Conservation (phyloP, 331 rosid species). For the Rosa hybrid region DNA sequence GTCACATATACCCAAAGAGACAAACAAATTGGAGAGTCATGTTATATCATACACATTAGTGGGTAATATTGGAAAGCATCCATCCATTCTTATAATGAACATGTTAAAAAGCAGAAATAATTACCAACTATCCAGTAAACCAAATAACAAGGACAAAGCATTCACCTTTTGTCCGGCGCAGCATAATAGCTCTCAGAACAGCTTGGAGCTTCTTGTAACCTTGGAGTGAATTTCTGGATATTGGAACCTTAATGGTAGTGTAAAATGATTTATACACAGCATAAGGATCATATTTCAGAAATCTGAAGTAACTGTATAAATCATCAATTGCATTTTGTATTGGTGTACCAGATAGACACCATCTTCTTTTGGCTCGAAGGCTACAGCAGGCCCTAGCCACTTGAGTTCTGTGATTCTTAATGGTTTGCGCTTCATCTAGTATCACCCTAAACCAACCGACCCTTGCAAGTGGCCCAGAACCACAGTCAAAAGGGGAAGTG, state of each 20-base stretch:
- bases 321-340: slow-evolving; percentile 95
- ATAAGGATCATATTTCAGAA: slow-evolving; percentile 94
- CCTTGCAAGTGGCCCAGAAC: slow-evolving; percentile 80
- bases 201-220: slow-evolving; percentile 99
- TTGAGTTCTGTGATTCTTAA: slow-evolving; percentile 97
- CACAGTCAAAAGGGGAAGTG: slow-evolving; percentile 52
- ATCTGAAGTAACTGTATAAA: slow-evolving; percentile 93
- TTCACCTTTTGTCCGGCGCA: slow-evolving; percentile 97
- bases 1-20: neutral
- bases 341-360: slow-evolving; percentile 99
- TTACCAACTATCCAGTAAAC: neutral
- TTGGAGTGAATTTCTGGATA: slow-evolving; percentile 78
- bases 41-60: neutral
- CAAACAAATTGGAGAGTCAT: neutral
- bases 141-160: neutral
- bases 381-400: slow-evolving; percentile 99
- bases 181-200: slow-evolving; percentile 96
- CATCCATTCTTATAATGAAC: neutral
- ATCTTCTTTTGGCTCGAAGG: slow-evolving; percentile 94
- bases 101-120: neutral
- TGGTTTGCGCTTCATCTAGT: slow-evolving; percentile 97
- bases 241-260: slow-evolving; percentile 83
- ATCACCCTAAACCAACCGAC: slow-evolving; percentile 96
- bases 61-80: neutral
- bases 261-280: slow-evolving; percentile 85